phyloP scores from a whole-genome alignment of 2,329 filamentous ascomycete species.

The Fusarium lyarnte region DNA sequence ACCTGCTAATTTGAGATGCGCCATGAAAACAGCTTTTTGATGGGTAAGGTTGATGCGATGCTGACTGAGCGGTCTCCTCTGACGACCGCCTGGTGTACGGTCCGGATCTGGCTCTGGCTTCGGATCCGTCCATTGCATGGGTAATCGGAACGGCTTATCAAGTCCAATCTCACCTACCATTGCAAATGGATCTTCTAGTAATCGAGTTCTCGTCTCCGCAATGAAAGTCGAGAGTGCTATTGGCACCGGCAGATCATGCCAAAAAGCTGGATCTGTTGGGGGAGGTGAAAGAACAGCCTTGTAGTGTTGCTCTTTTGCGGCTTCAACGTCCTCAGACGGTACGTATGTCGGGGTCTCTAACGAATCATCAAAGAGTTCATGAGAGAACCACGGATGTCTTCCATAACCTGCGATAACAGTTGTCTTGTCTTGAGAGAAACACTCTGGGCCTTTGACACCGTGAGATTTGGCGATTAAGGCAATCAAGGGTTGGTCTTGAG shows the following conservation, averaged over 20 bases:
- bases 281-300: constrained; percentile 20
- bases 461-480: constrained; percentile 1
- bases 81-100: constrained; percentile 72
- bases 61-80: constrained; percentile 72
- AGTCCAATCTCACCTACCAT: constrained; percentile 79
- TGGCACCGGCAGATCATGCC: constrained; percentile 63
- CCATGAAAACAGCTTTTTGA: constrained; percentile 69
- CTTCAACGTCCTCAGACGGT: background rate
- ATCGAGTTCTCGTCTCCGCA: constrained; percentile 60
- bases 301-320: constrained; percentile 33
- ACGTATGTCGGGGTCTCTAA: background rate
- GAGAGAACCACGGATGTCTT: constrained; percentile 40
- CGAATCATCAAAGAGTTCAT: constrained; percentile 36
- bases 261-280: constrained; percentile 31
- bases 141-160: constrained; percentile 77
- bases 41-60: constrained; percentile 72
- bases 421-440: constrained; percentile 5
- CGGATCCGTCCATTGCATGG: constrained; percentile 60
- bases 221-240: constrained; percentile 66
- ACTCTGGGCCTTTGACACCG: background rate
- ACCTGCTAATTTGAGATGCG: constrained; percentile 73
- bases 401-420: constrained; percentile 35
- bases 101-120: constrained; percentile 20
- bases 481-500: constrained; percentile 35
- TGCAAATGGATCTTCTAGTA: constrained; percentile 67